Base-by-base conservation (phyloP, 495 filamentous ascomycete genomes). In the Neurospora sp. region DNA sequence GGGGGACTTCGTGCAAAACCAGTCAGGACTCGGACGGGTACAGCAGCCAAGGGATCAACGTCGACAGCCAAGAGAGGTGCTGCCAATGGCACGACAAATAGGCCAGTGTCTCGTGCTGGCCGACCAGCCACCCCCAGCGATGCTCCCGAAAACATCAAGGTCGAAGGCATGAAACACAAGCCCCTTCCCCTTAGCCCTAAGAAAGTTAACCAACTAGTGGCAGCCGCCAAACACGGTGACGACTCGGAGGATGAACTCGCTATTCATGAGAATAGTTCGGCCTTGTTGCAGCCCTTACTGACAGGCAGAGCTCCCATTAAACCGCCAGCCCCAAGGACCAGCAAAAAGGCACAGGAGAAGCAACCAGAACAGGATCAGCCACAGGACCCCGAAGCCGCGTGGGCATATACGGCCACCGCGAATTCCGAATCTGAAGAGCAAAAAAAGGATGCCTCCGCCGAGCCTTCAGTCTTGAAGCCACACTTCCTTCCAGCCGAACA, bases 191-290 rank as follows among this genome's bases (percentile, higher is more conserved):
- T 89, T 44, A 87, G 86, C 77, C 87, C 87, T 78, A 89, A 87
- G 82, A 89, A 89, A 80, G 81, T 85, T 75, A 86, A 82, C 59
- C 84, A 87, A 79, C 77, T 88, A 69, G 69, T 80, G 8, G 38
- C 82, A 59, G 81, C 82, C 45, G 68, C 73, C 22, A 65, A 65
- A 65, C 53, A 35, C 53, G 53, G 12, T 8, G 53, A 65, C 7
- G 79, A 80, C 20, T 86, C 86, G 6, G 86, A 88, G 42, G 86
- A 88, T 70, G 87, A 89, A 74, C 81, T 88, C 22, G 85, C 83
- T n/a, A 82, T 81, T 10, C 78, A 81, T 22, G 86, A 87, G 74
- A 86, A 87, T 70, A 80, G 82, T 1, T 83, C 83, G 7, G 79
- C 53, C 53, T 65, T 65, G 53, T 65, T 86, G 18, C 81, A 83